A percentile compares a stretch with the other conserved stretches of the same genome.
Conservation (phyloP, 768 basidiomycete genomes). For the Sistotremastrum suecicum region DNA sequence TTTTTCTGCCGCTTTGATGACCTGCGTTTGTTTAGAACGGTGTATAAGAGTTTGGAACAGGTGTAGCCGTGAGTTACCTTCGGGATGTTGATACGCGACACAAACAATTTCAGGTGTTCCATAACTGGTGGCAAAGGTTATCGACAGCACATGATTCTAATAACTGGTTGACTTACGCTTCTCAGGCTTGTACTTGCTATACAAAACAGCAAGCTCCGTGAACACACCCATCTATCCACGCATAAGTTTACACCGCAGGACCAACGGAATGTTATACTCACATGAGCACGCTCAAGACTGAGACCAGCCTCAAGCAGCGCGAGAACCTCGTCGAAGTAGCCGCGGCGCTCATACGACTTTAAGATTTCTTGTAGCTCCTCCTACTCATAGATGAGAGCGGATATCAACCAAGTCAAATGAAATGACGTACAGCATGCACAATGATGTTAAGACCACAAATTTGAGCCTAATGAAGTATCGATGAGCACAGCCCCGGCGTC, state of each 20-base stretch:
- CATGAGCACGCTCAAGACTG: slow-evolving; percentile 91
- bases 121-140: slow-evolving; percentile 44
- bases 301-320: slow-evolving; percentile 86
- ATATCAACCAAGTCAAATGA: slow-evolving; percentile 5
- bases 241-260: slow-evolving; percentile 3
- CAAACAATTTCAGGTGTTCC: slow-evolving; percentile 97
- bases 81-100: slow-evolving; percentile 93
- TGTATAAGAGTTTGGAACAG: neutral
- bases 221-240: slow-evolving; percentile 79
- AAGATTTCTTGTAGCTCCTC: slow-evolving; percentile 68
- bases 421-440: slow-evolving; percentile 54
- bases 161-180: slow-evolving; percentile 47
- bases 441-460: slow-evolving; percentile 98
- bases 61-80: slow-evolving; percentile 35
- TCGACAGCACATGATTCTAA: too few relatives aligned
- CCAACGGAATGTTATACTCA: slow-evolving; percentile 18
- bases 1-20: slow-evolving; percentile 90
- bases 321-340: slow-evolving; percentile 91
- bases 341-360: slow-evolving; percentile 76
- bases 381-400: slow-evolving; percentile 18
- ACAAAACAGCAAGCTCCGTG: slow-evolving; percentile 81
- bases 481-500: neutral
- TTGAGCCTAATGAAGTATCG: slow-evolving; percentile 47
- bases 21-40: slow-evolving; percentile 23
- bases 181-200: slow-evolving; percentile 90